Evolutionary conservation across 148 eudicot species (phyloP), one percentile per base, ranked within the genome.

Genomic region (Vaccinium vitisidaea): DNA sequence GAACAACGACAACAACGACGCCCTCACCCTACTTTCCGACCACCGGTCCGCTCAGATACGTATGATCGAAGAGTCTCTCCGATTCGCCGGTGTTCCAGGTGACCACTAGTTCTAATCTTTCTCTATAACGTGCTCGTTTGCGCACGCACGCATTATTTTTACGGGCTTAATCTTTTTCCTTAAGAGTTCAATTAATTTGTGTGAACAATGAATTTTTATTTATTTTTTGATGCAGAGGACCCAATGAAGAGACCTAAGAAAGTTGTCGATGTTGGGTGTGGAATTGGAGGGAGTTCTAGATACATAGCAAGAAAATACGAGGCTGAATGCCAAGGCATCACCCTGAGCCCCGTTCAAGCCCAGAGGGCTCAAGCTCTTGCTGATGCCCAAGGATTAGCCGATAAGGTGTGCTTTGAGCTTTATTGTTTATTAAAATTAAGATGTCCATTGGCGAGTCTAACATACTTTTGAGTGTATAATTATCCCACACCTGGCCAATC

Each of bases 41-140:
- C 99, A 97, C n/a, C 92, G 92, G 3, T 65, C 90, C 36, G 99
- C 99, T 86, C 99, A 97, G 95, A 90, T 97, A 84, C 96, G 98
- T 16, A 93, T 97, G 98, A 93, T 97, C 23, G 99, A 97, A 61
- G 91, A 94, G 87, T n/a, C 99, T 1, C 98, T 97, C 52, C 87
- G 87, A 0, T 97, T 95, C 63, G 95, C 98, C 50, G 86, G 84
- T 13, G 73, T 95, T 84, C 82, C 95, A 61, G 98, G 98, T 95
- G 9, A 43, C 46, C 46, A 43, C 46, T 43, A 43, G 46, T 43
- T 43, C 46, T 43, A 43, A 5, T 43, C 46, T 43, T 5, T 43
- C 46, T 43, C 46, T 43, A 6, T 43, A 43, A 43, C 46, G 46
- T 43, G 46, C 0, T 43, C 46, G 46, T 43, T 43, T 6, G 46